Evolutionary conservation across 2,329 filamentous ascomycete species (phyloP).

Genomic region (Bipolaris gigantea): DNA sequence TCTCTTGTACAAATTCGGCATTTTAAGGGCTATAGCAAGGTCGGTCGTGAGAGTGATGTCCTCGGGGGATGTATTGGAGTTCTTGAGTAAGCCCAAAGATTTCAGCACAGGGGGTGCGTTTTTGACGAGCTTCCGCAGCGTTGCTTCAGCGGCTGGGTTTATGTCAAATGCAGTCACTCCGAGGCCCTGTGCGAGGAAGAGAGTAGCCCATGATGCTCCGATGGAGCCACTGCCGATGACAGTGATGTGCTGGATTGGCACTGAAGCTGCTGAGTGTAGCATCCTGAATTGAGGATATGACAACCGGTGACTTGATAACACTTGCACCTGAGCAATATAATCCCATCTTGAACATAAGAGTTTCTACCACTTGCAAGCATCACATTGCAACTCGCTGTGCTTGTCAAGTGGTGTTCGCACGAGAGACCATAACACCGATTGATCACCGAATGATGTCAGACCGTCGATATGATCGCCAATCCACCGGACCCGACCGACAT

Average conservation of each 20-base stretch:
- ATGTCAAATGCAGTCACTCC: conserved; percentile 50
- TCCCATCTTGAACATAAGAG: not conserved
- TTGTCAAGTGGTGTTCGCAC: not conserved
- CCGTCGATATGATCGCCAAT: not conserved
- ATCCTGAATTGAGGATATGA: not conserved
- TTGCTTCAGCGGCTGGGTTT: conserved; percentile 36
- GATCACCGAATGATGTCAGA: not conserved
- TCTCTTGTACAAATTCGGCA: conserved; percentile 25
- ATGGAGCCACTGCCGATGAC: conserved; percentile 47
- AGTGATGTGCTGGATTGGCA: conserved; percentile 19
- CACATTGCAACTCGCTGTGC: not conserved
- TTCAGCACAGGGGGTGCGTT: not conserved
- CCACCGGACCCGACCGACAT: not conserved
- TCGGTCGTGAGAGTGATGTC: not conserved
- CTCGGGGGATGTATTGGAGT: not conserved
- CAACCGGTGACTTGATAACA: too few relatives aligned
- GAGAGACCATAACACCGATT: not conserved
- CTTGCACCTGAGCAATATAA: not conserved
- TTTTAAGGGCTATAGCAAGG: not conserved
- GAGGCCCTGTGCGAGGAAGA: conserved; percentile 46
- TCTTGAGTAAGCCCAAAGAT: not conserved
- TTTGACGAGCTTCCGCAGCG: conserved; percentile 6
- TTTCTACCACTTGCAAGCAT: not conserved
- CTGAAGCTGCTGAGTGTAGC: not conserved
- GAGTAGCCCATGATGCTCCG: conserved; percentile 48